Base-by-base conservation (phyloP, 2,329 filamentous ascomycete species). In the Cladosporium sp. region DNA sequence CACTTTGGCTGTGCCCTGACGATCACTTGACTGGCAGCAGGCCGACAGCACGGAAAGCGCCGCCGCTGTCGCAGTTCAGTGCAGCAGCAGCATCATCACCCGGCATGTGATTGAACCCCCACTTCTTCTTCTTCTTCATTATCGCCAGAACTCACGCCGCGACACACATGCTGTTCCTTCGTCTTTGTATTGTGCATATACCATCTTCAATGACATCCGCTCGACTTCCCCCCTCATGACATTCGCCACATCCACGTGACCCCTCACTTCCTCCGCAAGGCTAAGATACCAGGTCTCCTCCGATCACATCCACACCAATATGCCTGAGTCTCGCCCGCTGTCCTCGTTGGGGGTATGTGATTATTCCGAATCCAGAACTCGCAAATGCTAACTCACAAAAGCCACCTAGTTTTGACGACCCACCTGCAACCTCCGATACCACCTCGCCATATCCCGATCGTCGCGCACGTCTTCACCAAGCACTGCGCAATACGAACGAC, bases 351-450 rank as follows among this genome's bases (percentile, higher is more conserved):
- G 65, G 61, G 71, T 72, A 70, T 63, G 69, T 67, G 1, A 32
- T 0, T 14, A 36, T 12, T 2, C 7, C n/a, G 30, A 11, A 3
- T 34, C 10, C 18, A 4, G 7, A 15, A 12, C 12, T 10, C 32
- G 10, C 28, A 52, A 28, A 30, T 18, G n/a, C 59, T 62, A 11
- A 62, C 36, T 10, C 2, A 2, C 4, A 4, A 4, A 52, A 62
- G 59, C 24, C 44, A 14, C 51, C 30, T 21, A 24, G 21, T 15
- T 65, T 65, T 72, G 82, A 83, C 73, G 78, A 78, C 63, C 81
- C 82, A 26, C 79, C 80, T 54, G 80, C 81, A 51, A 76, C 74
- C n/a, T 66, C 73, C 21, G 70, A 71, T 65, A 59, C 72, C 24
- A 72, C 69, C 38, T 74, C 68, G 15, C 71, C 71, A 14, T 52